Evolutionary conservation across 1,139 yeast species (phyloP).

Genomic region (Suhomyces kunorum): DNA sequence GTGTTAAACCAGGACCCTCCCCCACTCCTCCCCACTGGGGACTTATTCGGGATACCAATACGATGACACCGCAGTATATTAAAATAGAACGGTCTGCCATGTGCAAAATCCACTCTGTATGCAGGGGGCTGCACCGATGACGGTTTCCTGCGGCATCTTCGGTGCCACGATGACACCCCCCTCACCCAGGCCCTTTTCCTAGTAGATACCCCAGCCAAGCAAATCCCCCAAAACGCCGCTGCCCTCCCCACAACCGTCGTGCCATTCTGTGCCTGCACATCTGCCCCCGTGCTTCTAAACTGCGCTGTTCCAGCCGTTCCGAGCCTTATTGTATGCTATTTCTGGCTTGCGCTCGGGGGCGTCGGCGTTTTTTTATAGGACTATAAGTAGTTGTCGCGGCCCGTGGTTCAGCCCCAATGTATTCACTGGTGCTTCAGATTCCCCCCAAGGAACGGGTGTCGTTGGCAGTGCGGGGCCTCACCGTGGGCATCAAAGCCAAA

Average conservation of each 20-base stretch:
- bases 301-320: slow-evolving; percentile 4
- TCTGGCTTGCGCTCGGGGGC: slow-evolving; percentile 3
- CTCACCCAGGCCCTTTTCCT: too few relatives aligned
- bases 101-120: background rate
- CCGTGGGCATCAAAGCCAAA: slow-evolving; percentile 9
- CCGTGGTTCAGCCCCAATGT: slow-evolving; percentile 2
- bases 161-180: background rate
- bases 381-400: slow-evolving; percentile 2
- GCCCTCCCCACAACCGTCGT: too few relatives aligned
- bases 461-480: slow-evolving; percentile 19
- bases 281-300: background rate
- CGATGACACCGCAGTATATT: background rate
- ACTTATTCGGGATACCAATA: background rate
- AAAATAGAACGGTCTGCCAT: too few relatives aligned
- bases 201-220: too few relatives aligned
- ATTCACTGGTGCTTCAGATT: slow-evolving; percentile 9
- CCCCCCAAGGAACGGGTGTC: slow-evolving; percentile 19
- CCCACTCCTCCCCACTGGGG: too few relatives aligned
- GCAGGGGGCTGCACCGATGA: slow-evolving; percentile 2
- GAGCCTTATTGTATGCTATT: slow-evolving; percentile 1
- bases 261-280: background rate
- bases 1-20: too few relatives aligned
- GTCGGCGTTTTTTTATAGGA: background rate
- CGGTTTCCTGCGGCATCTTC: slow-evolving; percentile 1
- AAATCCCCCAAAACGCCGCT: too few relatives aligned